These are phyloP conservation scores for Russula sp. DNA, from an alignment of 768 basidiomycete species.

Conservation along the genomic window DNA sequence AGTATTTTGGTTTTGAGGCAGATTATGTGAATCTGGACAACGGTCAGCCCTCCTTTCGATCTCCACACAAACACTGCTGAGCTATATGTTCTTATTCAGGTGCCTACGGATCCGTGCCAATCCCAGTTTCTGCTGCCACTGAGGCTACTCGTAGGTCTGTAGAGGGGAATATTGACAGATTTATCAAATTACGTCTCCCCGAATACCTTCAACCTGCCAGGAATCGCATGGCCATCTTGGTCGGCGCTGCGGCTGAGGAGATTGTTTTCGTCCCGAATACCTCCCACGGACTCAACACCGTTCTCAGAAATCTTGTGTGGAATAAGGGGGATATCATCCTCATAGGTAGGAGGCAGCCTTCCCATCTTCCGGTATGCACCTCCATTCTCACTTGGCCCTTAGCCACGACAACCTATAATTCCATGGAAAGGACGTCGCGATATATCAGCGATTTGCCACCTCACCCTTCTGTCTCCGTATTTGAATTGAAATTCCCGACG, in stretches of 20 bases:
- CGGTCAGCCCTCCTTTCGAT: conserved; percentile 32
- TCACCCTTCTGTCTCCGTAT: conserved; percentile 42
- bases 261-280: conserved; percentile 56
- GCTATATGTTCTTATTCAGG: conserved; percentile 33
- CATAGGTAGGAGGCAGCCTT: conserved; percentile 37
- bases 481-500: conserved; percentile 49
- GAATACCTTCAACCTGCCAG: conserved; percentile 35
- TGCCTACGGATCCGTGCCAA: conserved; percentile 51
- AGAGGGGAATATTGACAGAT: conserved; percentile 53
- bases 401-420: conserved; percentile 54
- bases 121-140: conserved; percentile 41
- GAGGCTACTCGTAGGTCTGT: conserved; percentile 35
- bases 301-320: conserved; percentile 65
- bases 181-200: conserved; percentile 36
- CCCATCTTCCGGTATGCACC: not conserved
- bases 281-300: conserved; percentile 56
- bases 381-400: conserved; percentile 1
- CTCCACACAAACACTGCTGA: not conserved
- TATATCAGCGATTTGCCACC: conserved; percentile 50
- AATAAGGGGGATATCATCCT: conserved; percentile 59
- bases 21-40: conserved; percentile 60
- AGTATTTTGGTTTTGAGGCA: conserved; percentile 49
- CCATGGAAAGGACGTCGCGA: conserved; percentile 44
- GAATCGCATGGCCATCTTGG: conserved; percentile 38
- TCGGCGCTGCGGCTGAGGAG: conserved; percentile 50